Conservation (phyloP, 306 rosid species). For the Cyclanthera cordifolia region DNA sequence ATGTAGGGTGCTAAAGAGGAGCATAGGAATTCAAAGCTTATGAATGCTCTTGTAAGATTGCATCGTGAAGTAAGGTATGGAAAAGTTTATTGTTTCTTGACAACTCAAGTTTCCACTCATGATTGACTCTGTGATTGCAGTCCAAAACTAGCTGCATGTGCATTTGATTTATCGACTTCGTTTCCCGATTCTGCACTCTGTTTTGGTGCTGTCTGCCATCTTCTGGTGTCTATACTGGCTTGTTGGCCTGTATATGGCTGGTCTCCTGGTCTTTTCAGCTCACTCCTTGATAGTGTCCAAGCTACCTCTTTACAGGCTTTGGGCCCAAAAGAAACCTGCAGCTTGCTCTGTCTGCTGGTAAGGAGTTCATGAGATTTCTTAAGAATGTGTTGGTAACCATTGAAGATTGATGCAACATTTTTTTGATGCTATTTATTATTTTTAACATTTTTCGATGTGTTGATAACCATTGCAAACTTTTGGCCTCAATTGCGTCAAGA, state of each 20-base stretch:
- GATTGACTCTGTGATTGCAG: conserved; percentile 41
- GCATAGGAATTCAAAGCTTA: conserved; percentile 79
- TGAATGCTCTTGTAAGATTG: conserved; percentile 76
- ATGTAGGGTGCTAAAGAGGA: conserved; percentile 81
- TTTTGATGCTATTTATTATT: too few species aligned
- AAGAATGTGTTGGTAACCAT: too few species aligned
- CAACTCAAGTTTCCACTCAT: conserved; percentile 17
- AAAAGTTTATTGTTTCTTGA: background rate
- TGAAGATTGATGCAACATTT: too few species aligned
- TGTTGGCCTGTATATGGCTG: conserved; percentile 94
- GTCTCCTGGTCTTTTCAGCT: conserved; percentile 88
- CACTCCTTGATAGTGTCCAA: conserved; percentile 64
- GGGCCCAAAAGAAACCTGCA: conserved; percentile 97
- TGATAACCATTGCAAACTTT: too few species aligned
- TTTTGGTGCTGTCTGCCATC: conserved; percentile 92
- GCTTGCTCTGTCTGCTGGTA: conserved; percentile 87
- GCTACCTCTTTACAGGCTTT: conserved; percentile 62
- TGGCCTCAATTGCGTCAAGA: too few species aligned
- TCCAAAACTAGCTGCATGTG: conserved; percentile 91
- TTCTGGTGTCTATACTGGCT: conserved; percentile 71
- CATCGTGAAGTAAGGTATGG: conserved; percentile 88
- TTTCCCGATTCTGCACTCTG: conserved; percentile 81
- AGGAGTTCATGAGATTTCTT: conserved; percentile 14
- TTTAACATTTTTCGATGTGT: too few species aligned
- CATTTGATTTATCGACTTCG: conserved; percentile 61